Conservation (phyloP, 2,329 filamentous ascomycete genomes). For the Pyrenophora teres region DNA sequence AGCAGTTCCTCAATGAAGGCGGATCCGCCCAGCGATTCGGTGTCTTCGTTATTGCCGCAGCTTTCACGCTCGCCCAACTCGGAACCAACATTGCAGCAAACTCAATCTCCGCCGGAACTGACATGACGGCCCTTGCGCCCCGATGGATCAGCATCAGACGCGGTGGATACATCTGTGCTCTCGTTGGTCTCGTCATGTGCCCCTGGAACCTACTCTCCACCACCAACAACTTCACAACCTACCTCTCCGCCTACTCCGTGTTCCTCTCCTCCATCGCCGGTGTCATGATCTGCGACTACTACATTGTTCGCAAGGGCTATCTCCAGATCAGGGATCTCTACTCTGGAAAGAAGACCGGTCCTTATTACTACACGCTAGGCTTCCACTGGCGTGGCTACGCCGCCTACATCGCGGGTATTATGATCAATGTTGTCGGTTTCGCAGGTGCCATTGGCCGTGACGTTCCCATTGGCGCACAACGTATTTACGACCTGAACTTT, state of each 20-base stretch:
- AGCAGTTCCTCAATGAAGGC: conserved; percentile 49
- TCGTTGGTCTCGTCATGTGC: conserved; percentile 81
- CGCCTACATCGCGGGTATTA: conserved; percentile 80
- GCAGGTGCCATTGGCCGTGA: conserved; percentile 73
- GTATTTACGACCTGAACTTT: conserved; percentile 91
- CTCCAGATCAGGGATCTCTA: conserved; percentile 80
- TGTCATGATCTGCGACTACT: conserved; percentile 90
- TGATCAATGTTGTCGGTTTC: conserved; percentile 92
- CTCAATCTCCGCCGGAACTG: conserved; percentile 80
- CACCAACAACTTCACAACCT: conserved; percentile 86
- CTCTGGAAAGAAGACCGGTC: conserved; percentile 66
- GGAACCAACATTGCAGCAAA: conserved; percentile 90
- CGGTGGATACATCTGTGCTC: conserved; percentile 83
- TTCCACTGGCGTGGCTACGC: conserved; percentile 83
- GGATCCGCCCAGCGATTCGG: conserved; percentile 52
- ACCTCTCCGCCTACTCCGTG: conserved; percentile 88
- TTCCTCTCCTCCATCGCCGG: conserved; percentile 93
- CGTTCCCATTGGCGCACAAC: conserved; percentile 78
- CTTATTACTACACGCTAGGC: conserved; percentile 76
- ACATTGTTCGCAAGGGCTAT: conserved; percentile 80
- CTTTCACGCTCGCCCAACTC: conserved; percentile 71
- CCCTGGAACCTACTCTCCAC: conserved; percentile 78
- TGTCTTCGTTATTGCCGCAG: conserved; percentile 59
- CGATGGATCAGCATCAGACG: conserved; percentile 84
- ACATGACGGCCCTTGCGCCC: conserved; percentile 79